Conservation (phyloP, 176 grass and related monocot species). For the Phyllostachys edulis region DNA sequence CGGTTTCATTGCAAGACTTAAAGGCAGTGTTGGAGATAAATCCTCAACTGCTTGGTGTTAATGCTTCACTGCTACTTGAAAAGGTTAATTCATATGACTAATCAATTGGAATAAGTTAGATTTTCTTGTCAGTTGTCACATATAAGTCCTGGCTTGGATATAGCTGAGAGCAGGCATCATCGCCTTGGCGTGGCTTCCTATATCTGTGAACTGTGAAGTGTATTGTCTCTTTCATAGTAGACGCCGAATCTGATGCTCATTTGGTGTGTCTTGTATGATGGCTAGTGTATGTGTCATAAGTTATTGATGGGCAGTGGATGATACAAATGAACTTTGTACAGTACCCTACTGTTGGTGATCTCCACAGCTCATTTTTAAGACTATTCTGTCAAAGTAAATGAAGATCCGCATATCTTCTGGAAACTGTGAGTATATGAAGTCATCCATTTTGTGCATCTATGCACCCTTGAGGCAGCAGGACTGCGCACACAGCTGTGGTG, state of each 20-base stretch:
- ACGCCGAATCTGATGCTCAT: neutral
- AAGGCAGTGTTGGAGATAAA: neutral
- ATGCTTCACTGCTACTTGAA: conserved; percentile 10
- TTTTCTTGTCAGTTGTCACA: neutral
- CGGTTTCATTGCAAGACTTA: conserved; percentile 21
- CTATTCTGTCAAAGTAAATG: neutral
- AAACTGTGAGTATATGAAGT: neutral
- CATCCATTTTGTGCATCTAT: conserved; percentile 2
- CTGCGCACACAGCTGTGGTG: neutral
- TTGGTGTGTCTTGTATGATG: neutral
- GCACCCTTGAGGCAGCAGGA: neutral
- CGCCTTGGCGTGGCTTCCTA: neutral
- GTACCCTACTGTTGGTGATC: neutral
- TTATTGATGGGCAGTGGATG: neutral
- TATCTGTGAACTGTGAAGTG: neutral
- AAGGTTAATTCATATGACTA: conserved; percentile 13
- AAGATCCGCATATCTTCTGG: conserved; percentile 1
- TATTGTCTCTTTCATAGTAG: neutral
- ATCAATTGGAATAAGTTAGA: neutral
- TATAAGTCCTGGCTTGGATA: neutral
- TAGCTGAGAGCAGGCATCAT: neutral
- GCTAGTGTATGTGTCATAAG: neutral
- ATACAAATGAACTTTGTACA: neutral
- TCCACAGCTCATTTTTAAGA: neutral
- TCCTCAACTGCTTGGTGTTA: conserved; percentile 14